Percentiles rank a stretch among this genome's conserved stretches.
Conservation (phyloP, 1,284 basidiomycete species). For the Ustilago shanxiensis region DNA sequence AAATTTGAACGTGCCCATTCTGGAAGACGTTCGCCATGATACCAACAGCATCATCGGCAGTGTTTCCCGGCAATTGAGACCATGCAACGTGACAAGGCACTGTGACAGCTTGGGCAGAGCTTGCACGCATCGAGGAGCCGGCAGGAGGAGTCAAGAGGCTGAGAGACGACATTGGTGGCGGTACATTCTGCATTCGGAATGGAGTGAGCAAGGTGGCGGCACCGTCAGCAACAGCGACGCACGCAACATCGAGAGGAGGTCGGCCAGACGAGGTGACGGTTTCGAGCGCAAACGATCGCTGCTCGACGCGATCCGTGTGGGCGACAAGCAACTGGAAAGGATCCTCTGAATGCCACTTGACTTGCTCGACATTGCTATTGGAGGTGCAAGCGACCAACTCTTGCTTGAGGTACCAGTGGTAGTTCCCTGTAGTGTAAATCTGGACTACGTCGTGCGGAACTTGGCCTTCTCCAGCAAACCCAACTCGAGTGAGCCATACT, state of each 20-base stretch:
- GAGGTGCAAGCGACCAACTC: constrained; percentile 41
- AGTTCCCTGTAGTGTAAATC: constrained; percentile 94
- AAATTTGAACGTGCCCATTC: constrained; percentile 75
- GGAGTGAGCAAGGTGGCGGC: constrained; percentile 86
- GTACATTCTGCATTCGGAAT: constrained; percentile 91
- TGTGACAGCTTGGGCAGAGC: constrained; percentile 17
- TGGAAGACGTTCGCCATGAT: constrained; percentile 78
- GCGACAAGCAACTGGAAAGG: constrained; percentile 78
- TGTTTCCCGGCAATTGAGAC: constrained; percentile 74
- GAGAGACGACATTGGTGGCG: constrained; percentile 91
- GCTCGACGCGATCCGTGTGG: constrained; percentile 74
- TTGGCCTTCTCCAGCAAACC: neutral
- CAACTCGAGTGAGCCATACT: constrained; percentile 77
- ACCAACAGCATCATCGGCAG: constrained; percentile 71
- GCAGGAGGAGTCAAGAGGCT: constrained; percentile 73
- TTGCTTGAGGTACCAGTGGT: constrained; percentile 81
- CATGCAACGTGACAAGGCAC: constrained; percentile 73
- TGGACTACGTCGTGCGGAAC: constrained; percentile 74
- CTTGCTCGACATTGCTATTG: constrained; percentile 71
- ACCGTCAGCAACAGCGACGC: constrained; percentile 92
- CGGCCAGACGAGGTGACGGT: constrained; percentile 77
- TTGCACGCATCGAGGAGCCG: constrained; percentile 18
- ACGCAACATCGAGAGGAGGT: constrained; percentile 84
- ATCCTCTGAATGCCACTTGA: constrained; percentile 90
- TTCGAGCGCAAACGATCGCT: constrained; percentile 81